A percentile compares a stretch with the other conserved stretches of the same genome.
These are phyloP conservation scores for Drechmeria coniospora DNA, from an alignment of 2,329 filamentous ascomycete species.

Conservation along the genomic window DNA sequence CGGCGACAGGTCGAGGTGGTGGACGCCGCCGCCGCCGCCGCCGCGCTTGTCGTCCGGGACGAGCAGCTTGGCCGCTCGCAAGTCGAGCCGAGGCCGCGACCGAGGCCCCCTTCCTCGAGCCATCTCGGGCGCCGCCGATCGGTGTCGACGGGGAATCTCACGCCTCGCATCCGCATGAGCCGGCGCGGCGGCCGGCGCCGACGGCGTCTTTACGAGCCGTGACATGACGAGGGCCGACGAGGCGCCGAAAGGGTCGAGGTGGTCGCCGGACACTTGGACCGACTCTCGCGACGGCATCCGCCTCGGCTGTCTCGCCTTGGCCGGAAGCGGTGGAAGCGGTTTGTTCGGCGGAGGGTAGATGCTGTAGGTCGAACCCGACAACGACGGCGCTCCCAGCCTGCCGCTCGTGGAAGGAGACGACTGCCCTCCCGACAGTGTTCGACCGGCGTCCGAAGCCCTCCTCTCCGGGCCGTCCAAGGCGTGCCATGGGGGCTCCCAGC, in stretches of 20 bases:
- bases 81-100: conserved; percentile 4
- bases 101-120: background rate
- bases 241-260: background rate
- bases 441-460: too few species aligned
- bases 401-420: too few species aligned
- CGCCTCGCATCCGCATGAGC: too few species aligned
- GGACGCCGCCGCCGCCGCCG: conserved; percentile 15
- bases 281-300: background rate
- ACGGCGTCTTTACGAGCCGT: background rate
- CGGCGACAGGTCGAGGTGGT: conserved; percentile 20
- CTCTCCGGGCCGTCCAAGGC: too few species aligned
- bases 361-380: background rate
- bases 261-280: background rate
- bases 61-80: conserved; percentile 9
- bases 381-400: background rate
- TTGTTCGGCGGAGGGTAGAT: background rate
- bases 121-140: background rate
- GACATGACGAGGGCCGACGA: background rate
- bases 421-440: too few species aligned
- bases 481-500: too few species aligned
- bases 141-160: too few species aligned
- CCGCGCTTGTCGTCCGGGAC: conserved; percentile 13
- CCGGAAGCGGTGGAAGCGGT: background rate
- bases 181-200: background rate
- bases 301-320: background rate